A percentile compares a stretch with the other conserved stretches of the same genome.
phyloP scores from a whole-genome alignment of 768 basidiomycete species.

The Tulasnella sp. region DNA sequence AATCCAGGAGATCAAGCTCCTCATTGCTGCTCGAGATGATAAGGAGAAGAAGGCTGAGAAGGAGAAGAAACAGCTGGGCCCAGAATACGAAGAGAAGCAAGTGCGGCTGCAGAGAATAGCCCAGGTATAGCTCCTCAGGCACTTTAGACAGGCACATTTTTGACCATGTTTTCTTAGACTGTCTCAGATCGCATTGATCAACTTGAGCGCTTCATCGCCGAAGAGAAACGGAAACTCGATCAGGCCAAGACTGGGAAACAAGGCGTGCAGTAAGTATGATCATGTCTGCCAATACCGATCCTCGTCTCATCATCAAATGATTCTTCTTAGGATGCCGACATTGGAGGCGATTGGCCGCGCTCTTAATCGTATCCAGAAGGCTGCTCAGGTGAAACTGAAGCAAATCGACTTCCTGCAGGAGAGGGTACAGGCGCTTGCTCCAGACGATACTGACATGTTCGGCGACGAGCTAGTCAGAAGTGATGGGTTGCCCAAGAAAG shows the following conservation, averaged over 20 bases:
- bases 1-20: constrained; percentile 72
- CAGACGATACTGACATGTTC: neutral
- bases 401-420: constrained; percentile 29
- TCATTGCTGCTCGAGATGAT: constrained; percentile 67
- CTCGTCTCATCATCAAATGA: neutral
- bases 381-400: constrained; percentile 24
- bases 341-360: constrained; percentile 78
- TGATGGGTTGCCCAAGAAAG: neutral
- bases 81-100: constrained; percentile 81
- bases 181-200: constrained; percentile 66
- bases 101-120: constrained; percentile 60
- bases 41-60: constrained; percentile 68
- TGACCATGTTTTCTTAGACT: constrained; percentile 33
- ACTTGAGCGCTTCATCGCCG: constrained; percentile 61
- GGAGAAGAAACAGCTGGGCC: constrained; percentile 65
- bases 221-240: constrained; percentile 57
- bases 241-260: constrained; percentile 53
- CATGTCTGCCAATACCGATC: neutral
- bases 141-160: constrained; percentile 22
- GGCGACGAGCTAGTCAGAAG: neutral
- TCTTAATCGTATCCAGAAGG: constrained; percentile 66
- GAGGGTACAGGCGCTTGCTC: constrained; percentile 9
- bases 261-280: constrained; percentile 45
- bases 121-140: too few species aligned
- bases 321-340: constrained; percentile 55